Conservation (phyloP, 2,329 filamentous ascomycete genomes). For the Epicoccum nigrum region DNA sequence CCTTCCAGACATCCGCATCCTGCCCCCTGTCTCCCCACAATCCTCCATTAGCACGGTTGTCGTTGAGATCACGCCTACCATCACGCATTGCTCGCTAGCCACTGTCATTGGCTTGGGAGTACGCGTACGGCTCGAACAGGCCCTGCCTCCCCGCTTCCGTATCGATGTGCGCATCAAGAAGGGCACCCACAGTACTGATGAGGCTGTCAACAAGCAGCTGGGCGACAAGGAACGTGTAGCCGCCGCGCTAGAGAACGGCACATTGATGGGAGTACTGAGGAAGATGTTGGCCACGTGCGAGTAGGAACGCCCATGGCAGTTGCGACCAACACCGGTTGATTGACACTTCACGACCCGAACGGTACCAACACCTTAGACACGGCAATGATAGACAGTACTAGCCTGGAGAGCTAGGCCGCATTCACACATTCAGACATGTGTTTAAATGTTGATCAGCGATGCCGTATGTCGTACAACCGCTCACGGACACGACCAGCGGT, state of each 20-base stretch:
- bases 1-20: conserved; percentile 88
- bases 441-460: no score
- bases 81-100: conserved; percentile 94
- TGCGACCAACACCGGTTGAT: not conserved
- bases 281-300: conserved; percentile 92
- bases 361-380: no score
- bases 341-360: no score
- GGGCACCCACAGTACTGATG: conserved; percentile 91
- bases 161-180: conserved; percentile 94
- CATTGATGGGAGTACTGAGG: conserved; percentile 82
- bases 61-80: conserved; percentile 92
- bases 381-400: no score
- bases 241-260: conserved; percentile 91
- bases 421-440: no score
- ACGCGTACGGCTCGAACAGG: conserved; percentile 86
- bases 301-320: conserved; percentile 41
- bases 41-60: conserved; percentile 74
- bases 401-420: no score
- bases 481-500: no score
- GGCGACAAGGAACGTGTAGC: conserved; percentile 96
- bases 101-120: conserved; percentile 96
- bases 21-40: conserved; percentile 66
- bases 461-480: no score
- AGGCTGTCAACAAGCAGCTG: conserved; percentile 96
- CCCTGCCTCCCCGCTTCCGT: conserved; percentile 87